Conservation (phyloP, 176 grass and related monocot species). For the Melocanna baccifera region DNA sequence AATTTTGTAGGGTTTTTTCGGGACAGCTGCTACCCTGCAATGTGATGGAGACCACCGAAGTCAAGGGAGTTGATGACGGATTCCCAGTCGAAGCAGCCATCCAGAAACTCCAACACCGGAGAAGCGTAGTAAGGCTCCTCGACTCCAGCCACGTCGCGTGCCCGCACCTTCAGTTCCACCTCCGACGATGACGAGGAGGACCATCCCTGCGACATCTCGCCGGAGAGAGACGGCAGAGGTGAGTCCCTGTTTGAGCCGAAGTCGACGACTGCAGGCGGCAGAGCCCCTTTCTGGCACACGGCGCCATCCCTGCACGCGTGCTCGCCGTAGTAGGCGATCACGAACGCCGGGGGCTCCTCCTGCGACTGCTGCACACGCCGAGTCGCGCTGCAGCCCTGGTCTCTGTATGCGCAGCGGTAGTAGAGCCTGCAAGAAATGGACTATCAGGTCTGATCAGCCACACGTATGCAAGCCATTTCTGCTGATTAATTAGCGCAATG, state of each 20-base stretch:
- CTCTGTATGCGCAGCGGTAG: conserved; percentile 58
- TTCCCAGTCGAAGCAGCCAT: conserved; percentile 32
- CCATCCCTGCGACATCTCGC: conserved; percentile 10
- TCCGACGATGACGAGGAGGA: conserved; percentile 11
- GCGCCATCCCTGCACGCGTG: conserved; percentile 46
- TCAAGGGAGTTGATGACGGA: conserved; percentile 8
- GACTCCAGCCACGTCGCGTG: neutral
- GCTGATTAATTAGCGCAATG: neutral
- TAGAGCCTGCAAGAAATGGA: conserved; percentile 38
- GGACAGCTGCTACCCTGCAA: neutral
- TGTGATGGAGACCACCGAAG: neutral
- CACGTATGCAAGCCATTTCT: neutral
- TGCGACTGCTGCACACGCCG: conserved; percentile 58
- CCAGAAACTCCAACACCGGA: conserved; percentile 26
- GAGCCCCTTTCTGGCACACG: neutral
- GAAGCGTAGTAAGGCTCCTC: neutral
- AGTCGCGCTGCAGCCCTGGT: conserved; percentile 47
- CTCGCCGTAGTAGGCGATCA: conserved; percentile 62
- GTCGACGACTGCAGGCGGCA: conserved; percentile 29
- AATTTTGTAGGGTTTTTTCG: neutral
- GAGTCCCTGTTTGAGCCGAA: conserved; percentile 11
- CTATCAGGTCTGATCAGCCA: neutral
- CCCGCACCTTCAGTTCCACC: neutral
- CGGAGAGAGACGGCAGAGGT: neutral
- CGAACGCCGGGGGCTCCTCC: conserved; percentile 37